Evolutionary conservation across 1,284 basidiomycete species (phyloP).

Genomic region (Xerocomus minutiporus): DNA sequence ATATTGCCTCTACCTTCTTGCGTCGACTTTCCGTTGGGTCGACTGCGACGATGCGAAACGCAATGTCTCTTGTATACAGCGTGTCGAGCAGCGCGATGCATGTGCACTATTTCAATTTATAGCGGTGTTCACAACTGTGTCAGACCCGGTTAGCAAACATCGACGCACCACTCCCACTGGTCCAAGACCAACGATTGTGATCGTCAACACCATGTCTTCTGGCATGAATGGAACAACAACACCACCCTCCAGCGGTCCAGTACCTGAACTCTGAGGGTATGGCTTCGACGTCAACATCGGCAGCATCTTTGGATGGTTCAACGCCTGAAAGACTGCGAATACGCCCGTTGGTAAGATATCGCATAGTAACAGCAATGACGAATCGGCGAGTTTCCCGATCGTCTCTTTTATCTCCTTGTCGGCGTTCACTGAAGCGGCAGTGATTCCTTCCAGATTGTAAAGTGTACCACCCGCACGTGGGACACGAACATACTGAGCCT

Average conservation of each 20-base stretch:
- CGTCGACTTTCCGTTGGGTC: slow-evolving; percentile 56
- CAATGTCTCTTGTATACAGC: slow-evolving; percentile 41
- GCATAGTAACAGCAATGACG: slow-evolving; percentile 67
- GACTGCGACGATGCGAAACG: slow-evolving; percentile 57
- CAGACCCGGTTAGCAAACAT: not conserved
- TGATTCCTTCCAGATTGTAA: slow-evolving; percentile 55
- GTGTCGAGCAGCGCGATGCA: slow-evolving; percentile 61
- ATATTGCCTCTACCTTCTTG: slow-evolving; percentile 53
- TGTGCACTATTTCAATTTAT: slow-evolving; percentile 42
- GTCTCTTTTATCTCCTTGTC: slow-evolving; percentile 33
- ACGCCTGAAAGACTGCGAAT: slow-evolving; percentile 69
- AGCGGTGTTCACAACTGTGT: not conserved
- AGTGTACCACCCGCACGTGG: slow-evolving; percentile 78
- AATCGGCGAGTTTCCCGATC: slow-evolving; percentile 46
- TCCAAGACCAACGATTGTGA: slow-evolving; percentile 69
- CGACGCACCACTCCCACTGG: slow-evolving; percentile 66
- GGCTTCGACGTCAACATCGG: slow-evolving; percentile 52
- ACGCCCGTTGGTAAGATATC: slow-evolving; percentile 78
- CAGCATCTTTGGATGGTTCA: slow-evolving; percentile 65
- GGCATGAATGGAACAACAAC: slow-evolving; percentile 28
- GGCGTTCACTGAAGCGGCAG: slow-evolving; percentile 33
- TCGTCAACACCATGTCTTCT: slow-evolving; percentile 50
- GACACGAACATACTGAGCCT: slow-evolving; percentile 83
- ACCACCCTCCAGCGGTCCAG: slow-evolving; percentile 16
- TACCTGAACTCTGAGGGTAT: slow-evolving; percentile 48